Percentiles rank a stretch among this genome's conserved stretches.
phyloP scores from a whole-genome alignment of 164 flowering plant species.

The Vitis rupestris region DNA sequence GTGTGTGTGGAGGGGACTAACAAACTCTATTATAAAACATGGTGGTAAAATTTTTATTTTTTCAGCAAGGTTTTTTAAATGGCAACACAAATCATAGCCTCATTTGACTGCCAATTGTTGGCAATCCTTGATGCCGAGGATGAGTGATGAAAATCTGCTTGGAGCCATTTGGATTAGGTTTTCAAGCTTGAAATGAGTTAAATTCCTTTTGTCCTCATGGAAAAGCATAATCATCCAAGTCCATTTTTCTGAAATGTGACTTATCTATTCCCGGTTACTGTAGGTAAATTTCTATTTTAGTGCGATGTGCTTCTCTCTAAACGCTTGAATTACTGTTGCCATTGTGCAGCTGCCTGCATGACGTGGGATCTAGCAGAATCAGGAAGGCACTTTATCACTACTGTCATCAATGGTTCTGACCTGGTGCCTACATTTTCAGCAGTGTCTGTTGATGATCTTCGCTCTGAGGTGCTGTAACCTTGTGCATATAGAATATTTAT shows the following conservation, averaged over 20 bases:
- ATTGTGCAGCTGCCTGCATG: conserved; percentile 93
- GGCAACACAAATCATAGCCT: background rate
- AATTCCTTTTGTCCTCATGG: no score
- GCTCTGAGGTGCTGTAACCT: conserved; percentile 69
- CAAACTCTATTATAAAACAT: background rate
- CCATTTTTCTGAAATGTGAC: background rate
- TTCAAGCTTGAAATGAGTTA: no score
- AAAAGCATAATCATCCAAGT: background rate
- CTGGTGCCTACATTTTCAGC: conserved; percentile 94
- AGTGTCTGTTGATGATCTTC: conserved; percentile 88
- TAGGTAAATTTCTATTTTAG: conserved; percentile 1
- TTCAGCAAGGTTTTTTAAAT: background rate
- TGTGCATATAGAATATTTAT: background rate
- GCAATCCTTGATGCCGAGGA: background rate
- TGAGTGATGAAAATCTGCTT: background rate
- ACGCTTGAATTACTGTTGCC: conserved; percentile 6
- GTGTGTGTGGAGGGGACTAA: background rate
- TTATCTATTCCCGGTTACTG: background rate
- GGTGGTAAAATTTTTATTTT: background rate
- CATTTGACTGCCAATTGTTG: background rate
- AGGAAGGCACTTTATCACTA: conserved; percentile 82
- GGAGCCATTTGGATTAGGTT: no score
- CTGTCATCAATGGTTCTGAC: conserved; percentile 89
- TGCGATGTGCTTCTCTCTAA: conserved; percentile 2
- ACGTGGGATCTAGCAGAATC: conserved; percentile 99